Conservation (phyloP, 345 rosid species). For the Lepidium sativum region DNA sequence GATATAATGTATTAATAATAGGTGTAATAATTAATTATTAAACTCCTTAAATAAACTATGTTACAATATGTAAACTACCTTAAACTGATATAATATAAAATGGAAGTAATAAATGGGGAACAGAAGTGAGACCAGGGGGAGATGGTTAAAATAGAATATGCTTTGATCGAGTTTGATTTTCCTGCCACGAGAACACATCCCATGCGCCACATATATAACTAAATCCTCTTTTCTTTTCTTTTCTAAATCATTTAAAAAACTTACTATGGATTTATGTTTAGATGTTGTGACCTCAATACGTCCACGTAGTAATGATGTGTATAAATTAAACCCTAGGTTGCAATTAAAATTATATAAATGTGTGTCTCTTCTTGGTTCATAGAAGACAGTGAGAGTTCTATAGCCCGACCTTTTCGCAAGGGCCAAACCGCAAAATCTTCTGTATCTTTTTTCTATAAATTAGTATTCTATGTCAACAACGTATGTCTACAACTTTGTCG, state of each 20-base stretch:
- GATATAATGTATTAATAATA: background rate
- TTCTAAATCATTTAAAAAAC: too few species aligned
- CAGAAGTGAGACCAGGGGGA: constrained; percentile 3
- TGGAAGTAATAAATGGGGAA: background rate
- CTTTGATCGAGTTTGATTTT: background rate
- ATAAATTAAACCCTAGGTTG: constrained; percentile 3
- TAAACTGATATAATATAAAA: background rate
- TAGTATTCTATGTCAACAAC: constrained; percentile 10
- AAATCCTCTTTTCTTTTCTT: background rate
- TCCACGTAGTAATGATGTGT: constrained; percentile 12
- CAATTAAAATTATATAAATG: background rate
- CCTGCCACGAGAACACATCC: constrained; percentile 17
- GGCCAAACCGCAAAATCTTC: constrained; percentile 26
- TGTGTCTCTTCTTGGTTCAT: constrained; percentile 10
- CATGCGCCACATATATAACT: constrained; percentile 21
- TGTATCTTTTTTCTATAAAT: constrained; percentile 9
- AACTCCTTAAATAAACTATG: too few species aligned
- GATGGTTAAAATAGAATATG: background rate
- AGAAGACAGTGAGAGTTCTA: constrained; percentile 10
- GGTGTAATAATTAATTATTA: background rate
- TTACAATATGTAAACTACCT: background rate
- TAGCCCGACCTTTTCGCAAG: constrained; percentile 17
- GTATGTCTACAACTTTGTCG: constrained; percentile 3
- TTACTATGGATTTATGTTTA: background rate
- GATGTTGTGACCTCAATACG: background rate